Conservation (phyloP, 2,329 filamentous ascomycete genomes). For the Apiospora malaysiana region DNA sequence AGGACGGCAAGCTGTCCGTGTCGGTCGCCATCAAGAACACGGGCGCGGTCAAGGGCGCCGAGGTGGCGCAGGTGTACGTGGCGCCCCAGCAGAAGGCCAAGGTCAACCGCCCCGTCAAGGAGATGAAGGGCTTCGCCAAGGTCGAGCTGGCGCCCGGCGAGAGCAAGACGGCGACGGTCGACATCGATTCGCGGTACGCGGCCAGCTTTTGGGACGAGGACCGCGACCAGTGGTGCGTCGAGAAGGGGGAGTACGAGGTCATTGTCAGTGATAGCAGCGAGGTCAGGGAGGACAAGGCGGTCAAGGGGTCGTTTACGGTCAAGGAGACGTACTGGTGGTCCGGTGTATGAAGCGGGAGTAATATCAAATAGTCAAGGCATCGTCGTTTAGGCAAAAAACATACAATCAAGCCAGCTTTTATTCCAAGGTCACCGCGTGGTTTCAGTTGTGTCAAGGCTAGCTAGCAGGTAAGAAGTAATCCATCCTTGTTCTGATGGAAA, state of each 20-base stretch:
- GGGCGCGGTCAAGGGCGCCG: slow-evolving; percentile 55
- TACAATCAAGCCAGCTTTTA: too few relatives aligned
- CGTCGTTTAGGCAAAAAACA: not conserved
- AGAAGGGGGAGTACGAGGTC: slow-evolving; percentile 69
- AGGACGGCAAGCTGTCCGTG: slow-evolving; percentile 60
- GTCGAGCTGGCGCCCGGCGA: slow-evolving; percentile 55
- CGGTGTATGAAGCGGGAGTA: slow-evolving; percentile 53
- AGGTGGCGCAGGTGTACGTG: slow-evolving; percentile 64
- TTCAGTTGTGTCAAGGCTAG: too few relatives aligned
- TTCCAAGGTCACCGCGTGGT: too few relatives aligned
- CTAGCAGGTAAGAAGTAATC: too few relatives aligned
- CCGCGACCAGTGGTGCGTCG: slow-evolving; percentile 67
- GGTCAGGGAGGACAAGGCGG: slow-evolving; percentile 50
- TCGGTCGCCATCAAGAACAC: slow-evolving; percentile 58
- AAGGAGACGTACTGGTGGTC: slow-evolving; percentile 71
- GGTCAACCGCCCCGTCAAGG: slow-evolving; percentile 50
- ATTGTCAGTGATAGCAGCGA: slow-evolving; percentile 64
- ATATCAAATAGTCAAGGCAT: not conserved
- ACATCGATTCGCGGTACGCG: slow-evolving; percentile 66
- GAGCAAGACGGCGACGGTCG: slow-evolving; percentile 57
- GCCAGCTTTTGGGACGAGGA: slow-evolving; percentile 75
- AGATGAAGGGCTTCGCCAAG: slow-evolving; percentile 69
- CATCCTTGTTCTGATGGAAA: too few relatives aligned
- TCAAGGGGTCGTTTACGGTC: slow-evolving; percentile 62
- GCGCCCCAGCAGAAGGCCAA: slow-evolving; percentile 52